Conservation (phyloP, 148 eudicot species). For the Cornus florida region DNA sequence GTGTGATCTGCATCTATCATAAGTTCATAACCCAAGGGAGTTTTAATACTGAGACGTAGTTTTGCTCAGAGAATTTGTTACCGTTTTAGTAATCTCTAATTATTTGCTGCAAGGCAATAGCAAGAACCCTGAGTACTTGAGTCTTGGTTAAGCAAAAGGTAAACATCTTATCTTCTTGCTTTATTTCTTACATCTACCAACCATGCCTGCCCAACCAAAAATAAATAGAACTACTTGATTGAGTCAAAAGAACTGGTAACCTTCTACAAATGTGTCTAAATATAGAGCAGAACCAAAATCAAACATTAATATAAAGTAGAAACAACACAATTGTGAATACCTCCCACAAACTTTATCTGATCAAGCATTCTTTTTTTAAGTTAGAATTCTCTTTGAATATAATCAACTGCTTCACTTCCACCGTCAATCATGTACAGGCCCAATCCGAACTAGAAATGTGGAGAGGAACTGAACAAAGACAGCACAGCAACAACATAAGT, state of each 20-base stretch:
- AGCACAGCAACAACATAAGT: not conserved
- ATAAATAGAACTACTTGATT: not conserved
- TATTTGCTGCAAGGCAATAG: no score
- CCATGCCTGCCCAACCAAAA: not conserved
- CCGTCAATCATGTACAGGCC: not conserved
- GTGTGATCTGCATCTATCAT: no score
- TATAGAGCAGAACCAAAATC: not conserved
- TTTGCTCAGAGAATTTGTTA: no score
- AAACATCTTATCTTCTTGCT: not conserved
- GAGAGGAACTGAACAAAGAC: not conserved
- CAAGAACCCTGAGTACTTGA: no score
- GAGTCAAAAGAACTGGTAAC: not conserved
- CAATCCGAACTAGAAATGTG: not conserved
- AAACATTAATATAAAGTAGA: not conserved
- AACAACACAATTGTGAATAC: not conserved
- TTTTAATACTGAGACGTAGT: no score
- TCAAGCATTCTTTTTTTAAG: not conserved
- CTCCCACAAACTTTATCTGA: constrained; percentile 1
- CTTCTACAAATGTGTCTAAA: not conserved
- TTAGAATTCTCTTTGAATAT: not conserved
- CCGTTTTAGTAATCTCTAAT: no score
- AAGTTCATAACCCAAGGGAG: no score
- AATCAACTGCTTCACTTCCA: not conserved
- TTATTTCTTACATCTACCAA: not conserved
- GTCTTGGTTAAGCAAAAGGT: no score